Percentiles rank a stretch among this genome's conserved stretches.
Evolutionary conservation across 164 flowering plant species (phyloP).

Genomic region (Brasenia schreberi): DNA sequence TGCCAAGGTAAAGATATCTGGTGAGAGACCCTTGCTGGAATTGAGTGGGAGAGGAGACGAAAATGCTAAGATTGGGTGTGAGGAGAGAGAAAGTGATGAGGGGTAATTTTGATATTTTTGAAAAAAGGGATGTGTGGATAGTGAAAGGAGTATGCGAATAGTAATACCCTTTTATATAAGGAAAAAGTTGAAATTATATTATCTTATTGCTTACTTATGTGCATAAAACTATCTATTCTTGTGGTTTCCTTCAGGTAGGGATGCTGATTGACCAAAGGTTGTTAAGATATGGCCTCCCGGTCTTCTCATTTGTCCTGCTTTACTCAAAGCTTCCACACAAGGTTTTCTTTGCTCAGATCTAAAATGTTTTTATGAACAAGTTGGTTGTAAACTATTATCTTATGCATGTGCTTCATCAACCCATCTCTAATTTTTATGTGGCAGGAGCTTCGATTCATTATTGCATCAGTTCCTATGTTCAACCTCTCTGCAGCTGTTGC

Average conservation of each 20-base stretch:
- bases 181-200: too few relatives aligned
- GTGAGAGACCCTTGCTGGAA: too few relatives aligned
- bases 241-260: conserved; percentile 57
- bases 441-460: conserved; percentile 94
- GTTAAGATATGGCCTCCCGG: conserved; percentile 45
- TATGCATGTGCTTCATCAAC: conserved; percentile 1
- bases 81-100: too few relatives aligned
- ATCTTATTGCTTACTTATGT: too few relatives aligned
- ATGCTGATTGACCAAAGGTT: conserved; percentile 69
- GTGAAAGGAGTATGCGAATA: too few relatives aligned
- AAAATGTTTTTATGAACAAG: neutral
- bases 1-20: too few relatives aligned
- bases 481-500: conserved; percentile 86
- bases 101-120: too few relatives aligned
- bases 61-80: too few relatives aligned
- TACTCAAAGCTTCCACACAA: conserved; percentile 98
- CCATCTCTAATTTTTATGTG: conserved; percentile 3
- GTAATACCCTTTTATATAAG: too few relatives aligned
- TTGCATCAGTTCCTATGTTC: conserved; percentile 75
- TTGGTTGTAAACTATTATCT: neutral
- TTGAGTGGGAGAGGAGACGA: too few relatives aligned
- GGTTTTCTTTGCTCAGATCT: conserved; percentile 23
- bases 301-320: conserved; percentile 57
- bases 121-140: too few relatives aligned
- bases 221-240: neutral